Base-by-base conservation (phyloP, 2,329 filamentous ascomycete genomes). In the Penicillium sp. region DNA sequence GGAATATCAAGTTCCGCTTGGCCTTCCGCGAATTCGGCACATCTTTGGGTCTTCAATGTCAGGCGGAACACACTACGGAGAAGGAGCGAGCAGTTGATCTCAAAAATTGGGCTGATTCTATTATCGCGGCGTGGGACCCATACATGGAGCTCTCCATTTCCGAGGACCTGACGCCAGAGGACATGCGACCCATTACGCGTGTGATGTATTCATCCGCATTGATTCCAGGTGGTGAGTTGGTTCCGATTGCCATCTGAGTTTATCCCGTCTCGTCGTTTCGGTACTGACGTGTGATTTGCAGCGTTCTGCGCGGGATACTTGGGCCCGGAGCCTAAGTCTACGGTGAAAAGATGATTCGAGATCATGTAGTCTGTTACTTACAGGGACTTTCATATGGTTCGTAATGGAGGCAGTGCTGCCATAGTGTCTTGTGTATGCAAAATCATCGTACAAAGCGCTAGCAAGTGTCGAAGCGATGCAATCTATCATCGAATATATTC, bases 191-290 rank as follows among this genome's bases (percentile, higher is more conserved):
- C 0, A 84, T 84, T 36, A 82, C 79, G 4, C 65, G 74, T 20
- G 79, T 79, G 35, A 84, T 84, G 81, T 82, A 81, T 68, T 78
- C 81, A 13, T 71, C 80, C 4, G 80, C 80, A 30, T 57, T 83
- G 56, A 74, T 81, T 44, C 78, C 80, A 4, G 81, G 81, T 58
- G 78, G 80, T 82, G 58, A 76, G 78, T 70, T 24, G 11, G 14
- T 14, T 14, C 4, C 22, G 2, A 9, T 10, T 13, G 16, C 6
- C 8, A 35, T 31, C 18, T 13, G 14, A 14, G 5, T 10, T n/a
- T 2, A 14, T 22, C 20, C 4, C 20, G 8, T 35, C 42, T 22
- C 3, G 9, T 16, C 11, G 9, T 22, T 9, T 30, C 7, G 9
- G 2, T n/a, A n/a, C 42, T 46, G 4, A 46, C 38, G 1, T 50